These are phyloP conservation scores for Diplodia seriata DNA, from an alignment of 2,329 filamentous ascomycete species.

Conservation along the genomic window DNA sequence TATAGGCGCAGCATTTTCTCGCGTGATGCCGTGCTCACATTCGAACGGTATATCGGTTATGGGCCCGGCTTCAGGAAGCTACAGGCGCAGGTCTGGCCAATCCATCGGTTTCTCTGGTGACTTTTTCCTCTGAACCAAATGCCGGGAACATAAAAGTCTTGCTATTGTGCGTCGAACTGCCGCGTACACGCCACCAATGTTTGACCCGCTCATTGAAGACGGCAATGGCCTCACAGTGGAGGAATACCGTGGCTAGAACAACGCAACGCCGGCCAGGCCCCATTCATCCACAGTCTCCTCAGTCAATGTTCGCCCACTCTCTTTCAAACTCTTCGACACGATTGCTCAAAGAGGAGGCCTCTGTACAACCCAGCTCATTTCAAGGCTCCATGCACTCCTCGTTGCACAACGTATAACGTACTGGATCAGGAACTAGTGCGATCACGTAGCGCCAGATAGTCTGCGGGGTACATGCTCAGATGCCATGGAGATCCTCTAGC, in stretches of 20 bases:
- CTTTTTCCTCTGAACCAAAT: neutral
- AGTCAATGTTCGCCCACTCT: neutral
- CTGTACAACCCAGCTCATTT: neutral
- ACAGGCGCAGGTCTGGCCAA: neutral
- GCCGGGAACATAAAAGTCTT: neutral
- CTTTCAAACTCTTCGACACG: neutral
- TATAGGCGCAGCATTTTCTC: neutral
- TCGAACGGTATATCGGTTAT: neutral
- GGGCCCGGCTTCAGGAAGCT: neutral
- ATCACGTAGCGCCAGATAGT: neutral
- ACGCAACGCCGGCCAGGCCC: neutral
- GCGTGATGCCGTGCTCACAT: neutral
- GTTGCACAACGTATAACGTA: neutral
- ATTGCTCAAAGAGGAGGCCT: neutral
- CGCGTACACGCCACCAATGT: neutral
- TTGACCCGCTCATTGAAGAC: neutral
- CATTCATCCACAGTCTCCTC: neutral
- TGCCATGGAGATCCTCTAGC: slow-evolving; percentile 3
- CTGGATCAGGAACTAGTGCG: neutral
- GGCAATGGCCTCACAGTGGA: neutral
- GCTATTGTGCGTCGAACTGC: neutral
- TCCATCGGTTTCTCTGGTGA: neutral
- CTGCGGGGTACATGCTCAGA: neutral
- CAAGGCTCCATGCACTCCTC: neutral
- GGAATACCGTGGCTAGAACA: neutral